Conservation (phyloP, 805 yeast genomes). For the Yarrowia keelungensis region DNA sequence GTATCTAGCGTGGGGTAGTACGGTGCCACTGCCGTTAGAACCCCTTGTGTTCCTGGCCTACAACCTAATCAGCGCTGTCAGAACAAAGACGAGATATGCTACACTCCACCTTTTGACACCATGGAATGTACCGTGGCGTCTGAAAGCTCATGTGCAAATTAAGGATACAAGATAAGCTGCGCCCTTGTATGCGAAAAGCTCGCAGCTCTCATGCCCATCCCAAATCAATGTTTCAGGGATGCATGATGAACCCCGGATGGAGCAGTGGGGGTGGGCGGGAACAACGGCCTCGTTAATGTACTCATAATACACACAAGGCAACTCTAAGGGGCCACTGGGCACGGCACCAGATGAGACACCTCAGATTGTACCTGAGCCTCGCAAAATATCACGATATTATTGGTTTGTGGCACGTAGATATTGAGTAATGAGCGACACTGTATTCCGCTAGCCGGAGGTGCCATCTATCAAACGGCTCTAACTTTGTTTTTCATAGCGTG, state of each 20-base stretch:
- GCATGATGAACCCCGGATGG: not conserved
- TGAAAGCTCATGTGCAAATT: not conserved
- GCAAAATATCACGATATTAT: not conserved
- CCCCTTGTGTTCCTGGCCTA: constrained; percentile 21
- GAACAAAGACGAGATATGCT: not conserved
- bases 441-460: constrained; percentile 11
- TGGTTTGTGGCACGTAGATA: too few species aligned
- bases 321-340: not conserved
- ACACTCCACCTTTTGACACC: constrained; percentile 7
- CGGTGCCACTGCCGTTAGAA: constrained; percentile 13
- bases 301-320: not conserved
- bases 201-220: constrained; percentile 2
- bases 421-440: not conserved
- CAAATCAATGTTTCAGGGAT: constrained; percentile 25
- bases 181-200: constrained; percentile 4
- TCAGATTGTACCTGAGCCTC: not conserved
- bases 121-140: constrained; percentile 21
- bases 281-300: constrained; percentile 13
- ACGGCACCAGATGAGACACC: constrained; percentile 11
- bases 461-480: constrained; percentile 22
- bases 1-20: constrained; percentile 11
- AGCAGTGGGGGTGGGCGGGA: constrained; percentile 10
- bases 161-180: constrained; percentile 10
- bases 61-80: not conserved
- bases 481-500: not conserved